phyloP scores from a whole-genome alignment of 75 land plant species.

The Sequoia sempervirens region DNA sequence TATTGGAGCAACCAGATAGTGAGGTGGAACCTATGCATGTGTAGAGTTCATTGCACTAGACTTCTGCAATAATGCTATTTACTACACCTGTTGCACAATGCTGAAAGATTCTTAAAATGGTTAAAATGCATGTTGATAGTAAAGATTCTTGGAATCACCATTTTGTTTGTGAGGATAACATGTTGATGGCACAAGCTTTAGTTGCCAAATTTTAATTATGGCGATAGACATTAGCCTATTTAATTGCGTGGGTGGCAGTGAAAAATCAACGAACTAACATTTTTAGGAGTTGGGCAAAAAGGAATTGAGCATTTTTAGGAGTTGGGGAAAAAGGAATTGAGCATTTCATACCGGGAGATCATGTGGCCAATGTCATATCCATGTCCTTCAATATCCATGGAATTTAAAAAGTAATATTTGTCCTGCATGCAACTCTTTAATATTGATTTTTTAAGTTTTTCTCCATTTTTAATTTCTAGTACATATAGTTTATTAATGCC shows the following conservation, averaged over 20 bases:
- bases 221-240: neutral
- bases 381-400: neutral
- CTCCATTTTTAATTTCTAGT: neutral
- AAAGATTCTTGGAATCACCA: neutral
- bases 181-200: neutral
- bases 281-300: neutral
- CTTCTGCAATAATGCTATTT: neutral
- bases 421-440: neutral
- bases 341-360: neutral
- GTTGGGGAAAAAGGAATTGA: neutral
- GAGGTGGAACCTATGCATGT: slow-evolving; percentile 8
- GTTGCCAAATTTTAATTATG: neutral
- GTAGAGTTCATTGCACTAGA: neutral
- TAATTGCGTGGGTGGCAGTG: neutral
- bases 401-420: no score
- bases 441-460: neutral
- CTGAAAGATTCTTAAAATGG: neutral
- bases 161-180: neutral
- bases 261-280: neutral
- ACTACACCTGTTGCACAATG: neutral
- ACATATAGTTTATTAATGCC: neutral
- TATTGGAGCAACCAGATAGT: slow-evolving; percentile 23
- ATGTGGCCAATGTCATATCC: no score
- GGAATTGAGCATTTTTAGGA: neutral
- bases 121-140: neutral